phyloP scores from a whole-genome alignment of 2,329 filamentous ascomycete genomes.

The Blumeria hordei region DNA sequence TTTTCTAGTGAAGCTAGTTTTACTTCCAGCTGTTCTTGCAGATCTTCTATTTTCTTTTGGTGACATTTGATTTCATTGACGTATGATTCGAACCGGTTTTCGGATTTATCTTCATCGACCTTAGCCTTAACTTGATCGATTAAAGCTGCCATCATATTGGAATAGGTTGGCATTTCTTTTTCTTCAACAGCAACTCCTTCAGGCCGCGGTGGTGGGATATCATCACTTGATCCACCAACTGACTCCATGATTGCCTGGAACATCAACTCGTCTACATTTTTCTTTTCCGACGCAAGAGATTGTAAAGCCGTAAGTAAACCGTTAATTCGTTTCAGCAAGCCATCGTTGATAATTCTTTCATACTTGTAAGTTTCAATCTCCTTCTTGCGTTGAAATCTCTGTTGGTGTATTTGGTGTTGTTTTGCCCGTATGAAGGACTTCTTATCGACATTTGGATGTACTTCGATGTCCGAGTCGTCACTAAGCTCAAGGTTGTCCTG shows the following conservation, averaged over 20 bases:
- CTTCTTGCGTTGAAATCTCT: conserved; percentile 62
- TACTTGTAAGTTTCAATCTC: conserved; percentile 85
- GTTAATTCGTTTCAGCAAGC: conserved; percentile 63
- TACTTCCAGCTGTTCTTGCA: conserved; percentile 50
- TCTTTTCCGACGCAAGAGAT: conserved; percentile 36
- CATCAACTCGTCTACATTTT: conserved; percentile 55
- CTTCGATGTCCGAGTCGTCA: conserved; percentile 94
- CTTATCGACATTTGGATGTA: conserved; percentile 97
- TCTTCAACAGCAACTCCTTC: conserved; percentile 56
- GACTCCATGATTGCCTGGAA: conserved; percentile 78
- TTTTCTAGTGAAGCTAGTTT: conserved; percentile 66
- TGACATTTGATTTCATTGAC: conserved; percentile 56
- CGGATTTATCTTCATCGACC: conserved; percentile 47
- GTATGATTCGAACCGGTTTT: conserved; percentile 49
- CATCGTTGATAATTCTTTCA: conserved; percentile 80
- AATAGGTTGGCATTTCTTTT: conserved; percentile 55
- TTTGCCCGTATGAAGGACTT: conserved; percentile 95
- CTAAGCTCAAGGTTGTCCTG: conserved; percentile 84
- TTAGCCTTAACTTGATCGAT: conserved; percentile 70
- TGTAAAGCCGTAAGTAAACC: conserved; percentile 51
- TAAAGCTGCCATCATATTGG: conserved; percentile 94
- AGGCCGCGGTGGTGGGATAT: conserved; percentile 49
- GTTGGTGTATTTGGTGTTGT: conserved; percentile 87
- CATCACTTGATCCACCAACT: conserved; percentile 44
- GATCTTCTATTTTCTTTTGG: conserved; percentile 46